A percentile compares a stretch with the other conserved stretches of the same genome.
phyloP scores from a whole-genome alignment of 23 red algal genomes.

The Gracilaria domingensis region DNA sequence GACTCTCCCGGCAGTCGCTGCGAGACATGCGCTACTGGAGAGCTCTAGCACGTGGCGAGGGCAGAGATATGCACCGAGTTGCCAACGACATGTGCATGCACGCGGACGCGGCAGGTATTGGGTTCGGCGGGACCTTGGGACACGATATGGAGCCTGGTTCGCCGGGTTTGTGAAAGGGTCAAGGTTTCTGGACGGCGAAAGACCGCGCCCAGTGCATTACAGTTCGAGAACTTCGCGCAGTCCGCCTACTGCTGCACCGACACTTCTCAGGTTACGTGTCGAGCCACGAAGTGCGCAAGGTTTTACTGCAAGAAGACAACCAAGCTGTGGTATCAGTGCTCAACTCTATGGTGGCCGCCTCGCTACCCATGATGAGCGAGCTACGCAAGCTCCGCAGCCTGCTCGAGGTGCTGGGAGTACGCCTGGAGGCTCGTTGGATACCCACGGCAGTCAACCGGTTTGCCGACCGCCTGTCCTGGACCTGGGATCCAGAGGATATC shows the following conservation, averaged over 20 bases:
- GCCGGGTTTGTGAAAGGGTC: slow-evolving; percentile 20
- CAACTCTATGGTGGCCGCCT: slow-evolving; percentile 46
- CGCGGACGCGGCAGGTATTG: slow-evolving; percentile 18
- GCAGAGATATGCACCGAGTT: neutral
- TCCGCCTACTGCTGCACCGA: slow-evolving; percentile 33
- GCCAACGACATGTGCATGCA: neutral
- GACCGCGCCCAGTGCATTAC: neutral
- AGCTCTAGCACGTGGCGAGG: neutral
- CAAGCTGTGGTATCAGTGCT: slow-evolving; percentile 48
- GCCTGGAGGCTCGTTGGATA: slow-evolving; percentile 13
- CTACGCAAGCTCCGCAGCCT: slow-evolving; percentile 16
- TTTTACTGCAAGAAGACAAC: slow-evolving; percentile 61
- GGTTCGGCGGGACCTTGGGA: slow-evolving; percentile 7
- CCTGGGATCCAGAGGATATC: slow-evolving; percentile 23
- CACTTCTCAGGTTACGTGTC: slow-evolving; percentile 26
- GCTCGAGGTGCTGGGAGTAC: slow-evolving; percentile 3
- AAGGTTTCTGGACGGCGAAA: slow-evolving; percentile 28
- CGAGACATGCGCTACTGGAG: slow-evolving; percentile 20
- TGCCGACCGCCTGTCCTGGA: slow-evolving; percentile 42
- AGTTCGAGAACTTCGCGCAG: slow-evolving; percentile 17
- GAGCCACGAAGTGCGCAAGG: neutral
- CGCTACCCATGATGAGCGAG: slow-evolving; percentile 24
- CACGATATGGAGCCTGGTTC: neutral
- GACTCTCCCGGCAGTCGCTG: slow-evolving; percentile 11
- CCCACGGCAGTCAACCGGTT: slow-evolving; percentile 39